Evolutionary conservation across 2,329 filamentous ascomycete genomes (phyloP).

Genomic region (Lecanoromycetidae sp.): DNA sequence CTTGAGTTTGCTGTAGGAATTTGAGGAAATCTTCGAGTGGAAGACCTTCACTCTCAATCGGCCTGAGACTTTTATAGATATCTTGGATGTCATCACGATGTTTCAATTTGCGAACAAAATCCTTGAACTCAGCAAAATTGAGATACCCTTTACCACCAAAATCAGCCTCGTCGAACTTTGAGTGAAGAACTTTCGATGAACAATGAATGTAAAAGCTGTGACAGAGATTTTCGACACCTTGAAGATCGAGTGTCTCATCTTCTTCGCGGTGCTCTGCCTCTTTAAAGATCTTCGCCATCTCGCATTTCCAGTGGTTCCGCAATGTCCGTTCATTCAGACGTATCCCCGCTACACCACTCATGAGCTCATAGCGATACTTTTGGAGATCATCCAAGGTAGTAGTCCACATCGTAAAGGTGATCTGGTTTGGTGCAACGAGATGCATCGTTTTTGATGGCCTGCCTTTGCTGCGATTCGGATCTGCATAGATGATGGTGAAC

Average conservation of each 20-base stretch:
- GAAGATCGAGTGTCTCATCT: slow-evolving; percentile 62
- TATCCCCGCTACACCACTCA: slow-evolving; percentile 71
- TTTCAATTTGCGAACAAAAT: slow-evolving; percentile 73
- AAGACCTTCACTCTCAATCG: slow-evolving; percentile 51
- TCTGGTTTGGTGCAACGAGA: slow-evolving; percentile 63
- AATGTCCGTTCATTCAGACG: slow-evolving; percentile 69
- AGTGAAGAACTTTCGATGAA: slow-evolving; percentile 56
- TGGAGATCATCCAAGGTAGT: slow-evolving; percentile 72
- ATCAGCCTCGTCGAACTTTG: slow-evolving; percentile 17
- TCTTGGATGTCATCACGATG: slow-evolving; percentile 67
- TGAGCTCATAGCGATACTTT: slow-evolving; percentile 74
- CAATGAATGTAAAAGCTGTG: slow-evolving; percentile 86
- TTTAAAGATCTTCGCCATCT: slow-evolving; percentile 60
- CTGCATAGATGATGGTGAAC: slow-evolving; percentile 81
- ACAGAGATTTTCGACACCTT: slow-evolving; percentile 71
- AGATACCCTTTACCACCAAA: slow-evolving; percentile 45
- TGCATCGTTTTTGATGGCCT: slow-evolving; percentile 66
- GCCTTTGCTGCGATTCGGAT: slow-evolving; percentile 65
- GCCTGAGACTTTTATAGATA: slow-evolving; percentile 54
- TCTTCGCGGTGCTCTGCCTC: slow-evolving; percentile 40
- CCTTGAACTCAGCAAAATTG: slow-evolving; percentile 68
- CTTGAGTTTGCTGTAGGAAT: slow-evolving; percentile 64
- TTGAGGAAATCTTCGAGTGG: slow-evolving; percentile 59
- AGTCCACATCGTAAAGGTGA: slow-evolving; percentile 67
- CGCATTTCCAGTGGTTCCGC: slow-evolving; percentile 70